Evolutionary conservation across 2,329 filamentous ascomycete genomes (phyloP).

Genomic region (Didymella sp.): DNA sequence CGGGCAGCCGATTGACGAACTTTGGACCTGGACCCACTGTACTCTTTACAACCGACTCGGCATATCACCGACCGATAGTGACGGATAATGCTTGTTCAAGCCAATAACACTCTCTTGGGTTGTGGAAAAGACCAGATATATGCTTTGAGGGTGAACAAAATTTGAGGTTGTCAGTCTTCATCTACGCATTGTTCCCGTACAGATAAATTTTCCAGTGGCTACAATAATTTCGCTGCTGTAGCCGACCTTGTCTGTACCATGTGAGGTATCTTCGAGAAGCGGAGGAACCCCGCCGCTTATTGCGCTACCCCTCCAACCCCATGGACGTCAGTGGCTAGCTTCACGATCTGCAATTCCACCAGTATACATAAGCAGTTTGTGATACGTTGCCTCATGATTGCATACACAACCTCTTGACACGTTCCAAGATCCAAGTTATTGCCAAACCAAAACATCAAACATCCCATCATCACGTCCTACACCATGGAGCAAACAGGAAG

Average conservation of each 20-base stretch:
- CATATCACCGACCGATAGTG: slow-evolving; percentile 1
- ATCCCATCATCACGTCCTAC: neutral
- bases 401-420: neutral
- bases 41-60: neutral
- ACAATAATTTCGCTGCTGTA: too few relatives aligned
- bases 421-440: neutral
- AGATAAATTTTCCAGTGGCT: too few relatives aligned
- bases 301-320: slow-evolving; percentile 14
- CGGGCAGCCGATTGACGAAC: too few relatives aligned
- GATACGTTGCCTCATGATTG: neutral
- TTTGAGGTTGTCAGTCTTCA: too few relatives aligned
- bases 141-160: too few relatives aligned
- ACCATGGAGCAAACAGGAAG: slow-evolving; percentile 32
- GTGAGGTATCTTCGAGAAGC: slow-evolving; percentile 2
- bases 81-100: slow-evolving; percentile 14
- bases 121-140: too few relatives aligned
- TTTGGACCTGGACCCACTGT: too few relatives aligned
- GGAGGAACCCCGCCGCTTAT: slow-evolving; percentile 8
- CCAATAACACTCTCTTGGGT: too few relatives aligned
- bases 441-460: neutral
- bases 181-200: too few relatives aligned
- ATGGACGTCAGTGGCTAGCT: slow-evolving; percentile 23
- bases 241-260: too few relatives aligned
- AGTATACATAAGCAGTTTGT: slow-evolving; percentile 23
- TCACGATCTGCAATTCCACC: slow-evolving; percentile 33